Percentiles rank a stretch among this genome's conserved stretches.
Conservation (phyloP, 23 red algal species). For the Gracilariopsis chorda region DNA sequence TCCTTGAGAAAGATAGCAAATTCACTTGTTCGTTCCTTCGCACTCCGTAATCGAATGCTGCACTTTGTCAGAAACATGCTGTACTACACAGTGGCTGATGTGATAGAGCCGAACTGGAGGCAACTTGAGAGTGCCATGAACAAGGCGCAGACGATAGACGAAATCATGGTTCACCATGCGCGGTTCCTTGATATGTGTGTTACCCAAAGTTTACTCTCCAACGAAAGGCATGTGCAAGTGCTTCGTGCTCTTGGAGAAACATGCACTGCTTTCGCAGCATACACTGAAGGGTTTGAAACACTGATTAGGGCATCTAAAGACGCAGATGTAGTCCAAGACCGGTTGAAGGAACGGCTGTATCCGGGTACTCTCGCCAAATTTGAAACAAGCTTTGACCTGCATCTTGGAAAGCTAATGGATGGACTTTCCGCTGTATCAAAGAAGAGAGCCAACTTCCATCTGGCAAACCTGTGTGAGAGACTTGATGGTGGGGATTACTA, state of each 20-base stretch:
- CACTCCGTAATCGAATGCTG: conserved; percentile 74
- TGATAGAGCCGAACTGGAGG: conserved; percentile 75
- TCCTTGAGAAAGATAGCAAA: neutral
- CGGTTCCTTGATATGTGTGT: conserved; percentile 74
- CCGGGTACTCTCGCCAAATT: conserved; percentile 41
- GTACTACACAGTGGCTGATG: conserved; percentile 62
- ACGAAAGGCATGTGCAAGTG: conserved; percentile 38
- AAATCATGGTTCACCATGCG: conserved; percentile 49
- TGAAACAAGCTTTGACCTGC: conserved; percentile 55
- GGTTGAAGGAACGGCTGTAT: neutral
- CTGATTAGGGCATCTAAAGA: neutral
- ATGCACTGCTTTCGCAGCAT: conserved; percentile 64
- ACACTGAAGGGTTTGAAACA: neutral
- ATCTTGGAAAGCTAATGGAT: conserved; percentile 45
- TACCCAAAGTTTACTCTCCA: conserved; percentile 67
- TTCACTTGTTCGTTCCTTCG: conserved; percentile 38
- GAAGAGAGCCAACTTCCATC: conserved; percentile 42
- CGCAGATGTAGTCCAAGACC: neutral
- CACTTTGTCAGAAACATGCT: conserved; percentile 81
- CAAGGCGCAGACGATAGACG: conserved; percentile 61
- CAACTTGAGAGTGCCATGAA: conserved; percentile 16
- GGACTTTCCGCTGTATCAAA: conserved; percentile 36
- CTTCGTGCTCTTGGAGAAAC: conserved; percentile 38
- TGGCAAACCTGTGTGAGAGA: conserved; percentile 44
- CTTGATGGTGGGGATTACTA: conserved; percentile 48